phyloP scores from a whole-genome alignment of 441 rosid genomes.

The Brassica balearica region DNA sequence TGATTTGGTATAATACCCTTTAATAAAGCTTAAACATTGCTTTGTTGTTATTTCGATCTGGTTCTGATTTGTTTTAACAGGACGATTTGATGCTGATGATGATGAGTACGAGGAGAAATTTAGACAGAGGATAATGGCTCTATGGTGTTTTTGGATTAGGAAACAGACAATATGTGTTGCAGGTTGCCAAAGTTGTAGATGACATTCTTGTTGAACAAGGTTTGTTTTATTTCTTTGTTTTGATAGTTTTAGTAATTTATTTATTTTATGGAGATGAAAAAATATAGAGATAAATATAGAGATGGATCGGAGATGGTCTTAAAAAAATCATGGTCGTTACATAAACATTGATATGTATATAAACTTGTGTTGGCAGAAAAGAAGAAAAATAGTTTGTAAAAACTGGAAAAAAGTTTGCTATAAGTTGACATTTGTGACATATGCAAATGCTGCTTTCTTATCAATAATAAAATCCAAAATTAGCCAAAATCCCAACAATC shows the following conservation, averaged over 20 bases:
- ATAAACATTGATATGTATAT: too few species aligned
- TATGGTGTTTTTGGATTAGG: conserved; percentile 97
- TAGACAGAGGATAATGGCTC: conserved; percentile 84
- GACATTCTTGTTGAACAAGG: conserved; percentile 75
- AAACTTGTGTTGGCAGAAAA: too few species aligned
- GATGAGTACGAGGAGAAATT: conserved; percentile 86
- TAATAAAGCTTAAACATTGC: too few species aligned
- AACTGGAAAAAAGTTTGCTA: too few species aligned
- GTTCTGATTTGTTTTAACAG: conserved; percentile 43
- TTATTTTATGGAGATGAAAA: too few species aligned
- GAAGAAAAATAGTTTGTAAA: too few species aligned
- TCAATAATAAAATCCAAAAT: background rate
- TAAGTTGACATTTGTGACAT: too few species aligned
- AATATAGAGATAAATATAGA: too few species aligned
- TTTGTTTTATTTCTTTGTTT: conserved; percentile 44
- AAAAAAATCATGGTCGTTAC: too few species aligned
- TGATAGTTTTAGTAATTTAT: too few species aligned
- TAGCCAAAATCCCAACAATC: background rate
- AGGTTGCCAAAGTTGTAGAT: conserved; percentile 53
- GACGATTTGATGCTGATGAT: conserved; percentile 94
- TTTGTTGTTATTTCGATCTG: background rate
- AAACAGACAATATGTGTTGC: conserved; percentile 85
- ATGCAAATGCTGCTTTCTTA: too few species aligned
- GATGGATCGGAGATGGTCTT: too few species aligned
- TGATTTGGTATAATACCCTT: conserved; percentile 65